Evolutionary conservation across 2,329 filamentous ascomycete genomes (phyloP).

Genomic region (Alternaria sp.): DNA sequence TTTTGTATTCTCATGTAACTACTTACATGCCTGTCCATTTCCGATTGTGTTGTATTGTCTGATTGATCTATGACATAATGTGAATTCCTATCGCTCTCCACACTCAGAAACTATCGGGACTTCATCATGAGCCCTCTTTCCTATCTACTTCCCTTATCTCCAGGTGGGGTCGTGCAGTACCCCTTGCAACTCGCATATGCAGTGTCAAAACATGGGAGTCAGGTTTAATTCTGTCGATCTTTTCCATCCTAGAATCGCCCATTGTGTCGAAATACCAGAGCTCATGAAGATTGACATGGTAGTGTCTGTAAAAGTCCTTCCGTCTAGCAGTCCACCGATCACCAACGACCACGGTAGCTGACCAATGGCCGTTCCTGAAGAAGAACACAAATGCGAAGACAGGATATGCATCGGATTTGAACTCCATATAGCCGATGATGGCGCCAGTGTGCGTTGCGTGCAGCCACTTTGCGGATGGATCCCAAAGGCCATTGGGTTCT

Average conservation of each 20-base stretch:
- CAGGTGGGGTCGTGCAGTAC: slow-evolving; percentile 5
- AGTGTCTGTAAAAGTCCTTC: slow-evolving; percentile 11
- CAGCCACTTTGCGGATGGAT: background rate
- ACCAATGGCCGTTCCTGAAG: slow-evolving; percentile 13
- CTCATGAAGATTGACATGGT: slow-evolving; percentile 5
- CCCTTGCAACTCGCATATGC: slow-evolving; percentile 5
- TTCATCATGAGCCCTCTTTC: background rate
- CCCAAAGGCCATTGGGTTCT: slow-evolving; percentile 8
- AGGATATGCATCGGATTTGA: background rate
- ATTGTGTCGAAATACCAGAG: slow-evolving; percentile 5
- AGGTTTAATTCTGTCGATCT: background rate
- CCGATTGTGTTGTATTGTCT: background rate
- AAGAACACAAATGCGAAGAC: slow-evolving; percentile 10
- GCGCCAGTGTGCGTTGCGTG: slow-evolving; percentile 10
- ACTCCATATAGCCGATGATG: slow-evolving; percentile 12
- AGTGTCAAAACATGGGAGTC: background rate
- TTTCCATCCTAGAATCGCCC: background rate
- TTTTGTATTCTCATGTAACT: background rate
- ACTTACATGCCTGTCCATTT: background rate
- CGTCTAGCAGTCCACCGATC: slow-evolving; percentile 2
- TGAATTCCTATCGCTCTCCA: background rate
- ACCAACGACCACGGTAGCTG: background rate
- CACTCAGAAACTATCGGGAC: background rate
- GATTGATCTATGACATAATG: background rate
- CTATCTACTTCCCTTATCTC: background rate